Evolutionary conservation across 805 yeast species (phyloP), one percentile per base, ranked within the genome.

Genomic region (Barnettozyma vustinii): DNA sequence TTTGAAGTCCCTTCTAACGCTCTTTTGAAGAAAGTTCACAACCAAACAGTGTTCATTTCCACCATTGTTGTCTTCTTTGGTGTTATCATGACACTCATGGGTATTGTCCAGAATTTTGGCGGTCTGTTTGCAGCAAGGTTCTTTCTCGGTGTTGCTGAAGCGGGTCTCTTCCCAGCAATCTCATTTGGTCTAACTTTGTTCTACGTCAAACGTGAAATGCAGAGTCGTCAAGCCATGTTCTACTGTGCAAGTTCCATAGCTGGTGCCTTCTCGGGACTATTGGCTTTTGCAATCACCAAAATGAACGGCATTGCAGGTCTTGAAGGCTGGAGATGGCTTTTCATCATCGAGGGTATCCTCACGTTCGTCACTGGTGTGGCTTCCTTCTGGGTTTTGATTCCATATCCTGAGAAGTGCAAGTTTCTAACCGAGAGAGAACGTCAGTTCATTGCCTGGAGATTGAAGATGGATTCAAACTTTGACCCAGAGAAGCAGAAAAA

Each of bases 41-140:
- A 68, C 46, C 82, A 80, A 1, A 68, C 77, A 1, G 54, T 73
- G 23, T 78, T 72, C 53, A 69, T 77, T 43, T 68, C 81, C 0
- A 51, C 63, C 26, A 68, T 77, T 39, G 74, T 78, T 75, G 65
- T 75, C 5, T 50, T 25, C 56, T 74, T 37, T 77, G 78, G 20
- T 57, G 70, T 23, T 53, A 67, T 40, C 71, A 72, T 51, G 45
- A 66, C 79, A 9, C 69, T 75, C 45, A 73, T 75, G 45, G 80
- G 78, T 25, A 74, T 75, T 2, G 75, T 71, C 4, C 65, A 70
- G 41, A 62, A 66, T 30, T 52, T 49, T 23, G 21, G 10, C 2
- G 49, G 48, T 9, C 44, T 52, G 25, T 42, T 48, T 47, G 73
- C 73, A 4, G 58, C 75, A 9, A 65, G 84, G 53, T 68, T 79